Base-by-base conservation (phyloP, 2,329 filamentous ascomycete species). In the Boeremia lycopersici region DNA sequence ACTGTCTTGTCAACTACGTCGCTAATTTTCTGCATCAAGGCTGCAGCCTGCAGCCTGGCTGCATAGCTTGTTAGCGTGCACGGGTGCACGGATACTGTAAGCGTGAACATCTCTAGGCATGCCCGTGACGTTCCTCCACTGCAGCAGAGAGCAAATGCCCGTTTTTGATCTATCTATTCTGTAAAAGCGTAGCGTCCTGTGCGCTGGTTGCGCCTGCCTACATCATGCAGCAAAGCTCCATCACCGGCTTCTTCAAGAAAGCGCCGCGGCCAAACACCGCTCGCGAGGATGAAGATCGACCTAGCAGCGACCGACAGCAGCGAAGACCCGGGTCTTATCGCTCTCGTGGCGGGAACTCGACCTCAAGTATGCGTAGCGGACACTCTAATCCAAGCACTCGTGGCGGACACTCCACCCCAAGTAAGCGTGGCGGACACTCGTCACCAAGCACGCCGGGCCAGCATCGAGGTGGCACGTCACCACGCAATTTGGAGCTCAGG, bases 401-500 rank as follows among this genome's bases (percentile, higher is more conserved):
- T 30, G 40, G 40, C 8, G 35, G 23, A 19, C 17, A 17, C 9
- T 38, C 35, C 2, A 38, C 35, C 3, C 9, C 35, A 38, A 19
- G 35, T 17, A 17, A 5, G 15, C 52, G 47, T 8, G 31, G 44
- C 28, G 8, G 43, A 25, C 26, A 13, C 38, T 40, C 12, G 28
- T 45, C 28, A 29, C 48, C 44, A 48, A 48, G 31, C 43, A 54
- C 39, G 15, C 44, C 38, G 5, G 40, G 51, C 11, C 55, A 60
- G 25, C 56, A 60, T 13, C 63, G 60, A 26, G 61, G 55, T 19
- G 62, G 61, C 15, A 59, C 64, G 19, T 50, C 56, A 8, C 60
- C 61, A 23, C 61, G 65, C 51, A 68, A 68, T 19, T 57, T 56
- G 48, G 48, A 61, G 41, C 65, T 72, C 26, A 64, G 65, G 31